Evolutionary conservation across 139 green algal genomes (phyloP).

Genomic region (Chlorella sp.): DNA sequence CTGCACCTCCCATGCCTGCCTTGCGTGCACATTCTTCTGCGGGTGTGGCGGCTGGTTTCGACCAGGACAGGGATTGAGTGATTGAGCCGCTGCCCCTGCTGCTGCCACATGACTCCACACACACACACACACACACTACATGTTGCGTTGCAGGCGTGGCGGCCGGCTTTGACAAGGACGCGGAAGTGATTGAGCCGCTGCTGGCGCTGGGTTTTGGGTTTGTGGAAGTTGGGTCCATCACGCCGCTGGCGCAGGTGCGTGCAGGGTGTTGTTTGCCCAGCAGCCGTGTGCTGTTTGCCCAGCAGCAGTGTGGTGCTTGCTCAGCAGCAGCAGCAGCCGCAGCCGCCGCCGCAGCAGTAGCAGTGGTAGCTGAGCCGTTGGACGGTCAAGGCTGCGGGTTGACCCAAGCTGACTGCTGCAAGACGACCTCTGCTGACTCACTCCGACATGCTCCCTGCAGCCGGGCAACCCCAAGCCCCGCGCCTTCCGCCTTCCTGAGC

Average conservation of each 20-base stretch:
- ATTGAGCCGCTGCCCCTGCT: not conserved
- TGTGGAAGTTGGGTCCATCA: slow-evolving; percentile 93
- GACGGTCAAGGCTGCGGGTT: too few relatives aligned
- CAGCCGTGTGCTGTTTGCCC: too few relatives aligned
- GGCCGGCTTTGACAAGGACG: slow-evolving; percentile 98
- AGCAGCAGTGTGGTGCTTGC: too few relatives aligned
- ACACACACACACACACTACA: not conserved
- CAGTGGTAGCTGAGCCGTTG: too few relatives aligned
- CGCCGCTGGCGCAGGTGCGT: slow-evolving; percentile 68
- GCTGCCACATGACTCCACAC: not conserved
- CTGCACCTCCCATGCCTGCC: not conserved
- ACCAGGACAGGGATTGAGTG: slow-evolving; percentile 89
- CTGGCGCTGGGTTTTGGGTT: slow-evolving; percentile 94
- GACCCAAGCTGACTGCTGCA: too few relatives aligned
- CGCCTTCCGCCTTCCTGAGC: slow-evolving; percentile 87
- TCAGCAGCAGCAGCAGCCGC: too few relatives aligned
- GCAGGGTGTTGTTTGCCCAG: too few relatives aligned
- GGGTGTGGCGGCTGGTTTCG: slow-evolving; percentile 95
- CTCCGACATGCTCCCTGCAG: slow-evolving; percentile 52
- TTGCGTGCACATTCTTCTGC: not conserved
- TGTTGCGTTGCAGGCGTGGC: slow-evolving; percentile 77
- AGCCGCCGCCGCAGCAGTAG: too few relatives aligned
- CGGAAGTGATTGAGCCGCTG: slow-evolving; percentile 78
- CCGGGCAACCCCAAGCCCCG: slow-evolving; percentile 93
- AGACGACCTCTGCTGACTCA: too few relatives aligned